Percentiles rank a stretch among this genome's conserved stretches.
phyloP scores from a whole-genome alignment of 371 early-diverging fungal genomes.

The Mortierella sp. region DNA sequence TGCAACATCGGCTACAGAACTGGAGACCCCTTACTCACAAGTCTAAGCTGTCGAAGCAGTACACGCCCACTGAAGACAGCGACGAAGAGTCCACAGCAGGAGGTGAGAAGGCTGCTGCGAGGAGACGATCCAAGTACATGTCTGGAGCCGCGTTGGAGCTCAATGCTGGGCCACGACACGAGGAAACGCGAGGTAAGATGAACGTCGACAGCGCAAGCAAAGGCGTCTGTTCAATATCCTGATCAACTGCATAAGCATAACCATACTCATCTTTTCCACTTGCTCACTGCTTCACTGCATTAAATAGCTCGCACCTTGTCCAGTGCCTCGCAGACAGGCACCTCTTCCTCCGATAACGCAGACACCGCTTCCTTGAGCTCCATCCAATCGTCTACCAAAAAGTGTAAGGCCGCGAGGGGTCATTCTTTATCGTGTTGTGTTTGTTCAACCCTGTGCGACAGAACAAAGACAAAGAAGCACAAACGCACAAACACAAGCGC shows the following conservation, averaged over 20 bases:
- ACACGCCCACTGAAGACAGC: slow-evolving; percentile 51
- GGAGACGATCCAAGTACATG: slow-evolving; percentile 44
- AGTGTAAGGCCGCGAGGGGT: slow-evolving; percentile 14
- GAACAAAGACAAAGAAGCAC: background rate
- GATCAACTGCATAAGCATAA: background rate
- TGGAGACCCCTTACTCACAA: slow-evolving; percentile 41
- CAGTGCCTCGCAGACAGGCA: slow-evolving; percentile 12
- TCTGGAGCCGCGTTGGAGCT: slow-evolving; percentile 43
- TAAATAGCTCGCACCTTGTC: slow-evolving; percentile 27
- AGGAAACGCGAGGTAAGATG: slow-evolving; percentile 17
- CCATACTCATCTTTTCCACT: background rate
- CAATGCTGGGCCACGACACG: slow-evolving; percentile 11
- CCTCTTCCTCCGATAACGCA: slow-evolving; percentile 6
- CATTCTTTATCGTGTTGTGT: background rate
- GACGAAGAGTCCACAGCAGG: slow-evolving; percentile 39
- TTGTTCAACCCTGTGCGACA: background rate
- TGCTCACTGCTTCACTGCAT: too few species aligned
- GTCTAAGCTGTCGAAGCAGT: slow-evolving; percentile 55
- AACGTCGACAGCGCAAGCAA: background rate
- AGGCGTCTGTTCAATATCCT: too few species aligned
- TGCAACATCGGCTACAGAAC: slow-evolving; percentile 31
- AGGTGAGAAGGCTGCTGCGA: background rate
- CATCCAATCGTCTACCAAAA: slow-evolving; percentile 29
- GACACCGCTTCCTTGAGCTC: slow-evolving; percentile 33
- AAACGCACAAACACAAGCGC: background rate